These are phyloP conservation scores for Candida morakotiae DNA, from an alignment of 805 yeast genomes.

Conservation along the genomic window DNA sequence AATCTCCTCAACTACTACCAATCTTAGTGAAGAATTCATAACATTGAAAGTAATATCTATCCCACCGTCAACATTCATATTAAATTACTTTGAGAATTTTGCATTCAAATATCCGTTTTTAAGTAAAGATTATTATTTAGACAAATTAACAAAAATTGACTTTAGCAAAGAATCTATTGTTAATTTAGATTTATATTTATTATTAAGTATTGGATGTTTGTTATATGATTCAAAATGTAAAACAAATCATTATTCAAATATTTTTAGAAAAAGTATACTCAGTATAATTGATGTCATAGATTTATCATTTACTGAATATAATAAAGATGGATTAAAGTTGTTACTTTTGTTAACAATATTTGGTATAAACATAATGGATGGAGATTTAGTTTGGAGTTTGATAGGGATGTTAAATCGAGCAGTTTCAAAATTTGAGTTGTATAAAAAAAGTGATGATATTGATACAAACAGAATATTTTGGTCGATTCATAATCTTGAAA, in stretches of 20 bases:
- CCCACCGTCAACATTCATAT: constrained; percentile 28
- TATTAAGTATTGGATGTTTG: constrained; percentile 37
- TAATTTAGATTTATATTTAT: constrained; percentile 32
- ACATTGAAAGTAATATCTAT: constrained; percentile 28
- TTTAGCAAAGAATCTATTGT: constrained; percentile 34
- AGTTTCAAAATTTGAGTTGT: constrained; percentile 18
- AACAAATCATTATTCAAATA: constrained; percentile 18
- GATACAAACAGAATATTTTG: constrained; percentile 24
- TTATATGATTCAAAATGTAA: constrained; percentile 26
- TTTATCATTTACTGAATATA: constrained; percentile 19
- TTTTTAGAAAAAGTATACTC: constrained; percentile 26
- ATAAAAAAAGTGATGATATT: constrained; percentile 9
- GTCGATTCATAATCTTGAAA: constrained; percentile 36
- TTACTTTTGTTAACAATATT: constrained; percentile 30
- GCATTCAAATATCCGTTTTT: constrained; percentile 34
- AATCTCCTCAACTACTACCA: not conserved
- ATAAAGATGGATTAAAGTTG: constrained; percentile 24
- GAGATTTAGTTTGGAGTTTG: constrained; percentile 28
- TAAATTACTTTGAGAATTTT: constrained; percentile 35
- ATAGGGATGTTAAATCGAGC: constrained; percentile 31
- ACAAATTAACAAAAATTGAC: constrained; percentile 21
- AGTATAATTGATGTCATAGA: constrained; percentile 30
- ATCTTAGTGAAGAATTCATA: constrained; percentile 28
- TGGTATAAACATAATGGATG: constrained; percentile 24
- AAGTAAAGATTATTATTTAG: constrained; percentile 16